Conservation (phyloP, 2,329 filamentous ascomycete species). For the Calonectria crousiana region DNA sequence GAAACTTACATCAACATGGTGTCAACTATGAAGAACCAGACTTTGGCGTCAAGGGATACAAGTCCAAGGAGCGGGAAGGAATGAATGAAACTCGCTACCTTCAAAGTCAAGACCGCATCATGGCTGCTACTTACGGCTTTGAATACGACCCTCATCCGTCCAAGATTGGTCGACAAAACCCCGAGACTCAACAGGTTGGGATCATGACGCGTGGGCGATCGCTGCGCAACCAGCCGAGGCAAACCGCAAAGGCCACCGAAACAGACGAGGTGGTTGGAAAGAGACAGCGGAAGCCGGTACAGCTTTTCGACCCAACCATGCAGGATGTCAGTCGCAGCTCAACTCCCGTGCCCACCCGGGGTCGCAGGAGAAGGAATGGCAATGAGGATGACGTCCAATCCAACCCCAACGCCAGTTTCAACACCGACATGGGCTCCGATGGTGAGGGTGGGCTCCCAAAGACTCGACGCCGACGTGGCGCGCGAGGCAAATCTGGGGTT, state of each 20-base stretch:
- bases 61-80: constrained; percentile 58
- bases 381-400: constrained; percentile 47
- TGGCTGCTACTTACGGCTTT: constrained; percentile 71
- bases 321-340: constrained; percentile 64
- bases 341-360: constrained; percentile 57
- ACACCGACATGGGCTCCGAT: constrained; percentile 49
- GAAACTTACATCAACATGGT: constrained; percentile 55
- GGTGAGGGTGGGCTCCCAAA: constrained; percentile 45
- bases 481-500: constrained; percentile 42
- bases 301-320: constrained; percentile 63
- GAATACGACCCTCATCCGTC: constrained; percentile 70
- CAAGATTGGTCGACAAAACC: constrained; percentile 71
- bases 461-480: constrained; percentile 47
- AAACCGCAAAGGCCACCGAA: constrained; percentile 70
- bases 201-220: constrained; percentile 65
- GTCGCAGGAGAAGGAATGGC: constrained; percentile 49
- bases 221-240: constrained; percentile 68
- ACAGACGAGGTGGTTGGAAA: constrained; percentile 65
- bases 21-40: constrained; percentile 63
- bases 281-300: constrained; percentile 65
- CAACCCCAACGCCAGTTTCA: constrained; percentile 48
- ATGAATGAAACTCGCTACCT: constrained; percentile 60
- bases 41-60: constrained; percentile 67
- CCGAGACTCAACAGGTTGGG: constrained; percentile 64
- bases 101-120: constrained; percentile 67